Evolutionary conservation across 306 rosid genomes (phyloP), one percentile per base, ranked within the genome.

Genomic region (Rubus idaeus): DNA sequence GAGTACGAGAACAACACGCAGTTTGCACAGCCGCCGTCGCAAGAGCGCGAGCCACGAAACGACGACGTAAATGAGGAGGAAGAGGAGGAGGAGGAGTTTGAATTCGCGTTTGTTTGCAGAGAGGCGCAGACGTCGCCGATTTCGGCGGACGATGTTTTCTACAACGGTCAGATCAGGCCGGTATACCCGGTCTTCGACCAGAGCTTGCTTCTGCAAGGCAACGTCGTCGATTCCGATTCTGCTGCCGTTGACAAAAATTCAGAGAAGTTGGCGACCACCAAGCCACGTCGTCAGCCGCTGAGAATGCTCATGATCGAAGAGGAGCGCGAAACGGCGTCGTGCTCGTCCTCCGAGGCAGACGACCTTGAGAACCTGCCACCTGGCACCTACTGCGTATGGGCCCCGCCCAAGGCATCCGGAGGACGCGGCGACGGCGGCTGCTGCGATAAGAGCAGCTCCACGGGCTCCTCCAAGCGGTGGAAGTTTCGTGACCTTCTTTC

Each of bases 121-220:
- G 89, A 84, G 18, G 37, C 84, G 0, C 71, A 69, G 20, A 77
- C 89, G 42, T 86, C 85, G 1, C 85, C 89, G 5, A 88, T 89
- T 2, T 84, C 98, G 1, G 98, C 98, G 10, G 93, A 87, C 56
- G 99, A 95, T 80, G 85, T 95, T 77, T 95, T 95, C 85, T 84
- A 45, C 68, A 87, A 92, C 82, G 99, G 99, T 21, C 96, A 84
- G 50, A 96, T 96, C 87, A 85, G 55, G 66, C 93, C 98, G 11
- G 62, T 71, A 1, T 91, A 87, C 79, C 97, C 98, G 4, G 69
- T 88, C 68, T 88, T 88, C 85, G 83, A 83, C 78, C 88, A 66
- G 56, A 40, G 35, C 39, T 37, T 87, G 20, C 88, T 89, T 41
- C 61, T 81, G 0, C 40, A 11, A 41, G 18, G 30, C 23, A 42